phyloP scores from a whole-genome alignment of 2,329 filamentous ascomycete genomes.

The Thelonectria blattea region DNA sequence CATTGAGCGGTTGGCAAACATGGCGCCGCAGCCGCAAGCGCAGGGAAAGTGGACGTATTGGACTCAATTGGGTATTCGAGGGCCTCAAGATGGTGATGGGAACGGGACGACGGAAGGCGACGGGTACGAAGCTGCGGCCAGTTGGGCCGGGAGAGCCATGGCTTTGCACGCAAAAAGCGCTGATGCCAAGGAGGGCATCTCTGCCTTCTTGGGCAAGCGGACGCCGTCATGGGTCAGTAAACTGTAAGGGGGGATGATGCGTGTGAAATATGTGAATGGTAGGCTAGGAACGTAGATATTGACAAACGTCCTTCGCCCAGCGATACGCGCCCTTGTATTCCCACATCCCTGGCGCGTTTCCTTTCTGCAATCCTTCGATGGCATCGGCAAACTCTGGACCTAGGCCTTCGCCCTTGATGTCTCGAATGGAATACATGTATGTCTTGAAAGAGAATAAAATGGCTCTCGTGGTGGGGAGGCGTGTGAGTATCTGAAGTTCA shows the following conservation, averaged over 20 bases:
- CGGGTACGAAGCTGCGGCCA: conserved; percentile 28
- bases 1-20: conserved; percentile 13
- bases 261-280: background rate
- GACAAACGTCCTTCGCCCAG: conserved; percentile 55
- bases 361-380: conserved; percentile 55
- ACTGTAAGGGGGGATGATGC: background rate
- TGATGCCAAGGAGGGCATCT: conserved; percentile 32
- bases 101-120: conserved; percentile 16
- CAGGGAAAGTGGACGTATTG: conserved; percentile 37
- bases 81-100: background rate
- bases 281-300: conserved; percentile 48
- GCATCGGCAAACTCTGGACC: conserved; percentile 56
- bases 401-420: conserved; percentile 55
- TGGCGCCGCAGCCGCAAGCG: conserved; percentile 30
- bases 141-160: conserved; percentile 35
- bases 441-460: conserved; percentile 63
- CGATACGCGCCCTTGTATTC: conserved; percentile 55
- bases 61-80: conserved; percentile 29
- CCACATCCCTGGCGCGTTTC: conserved; percentile 61
- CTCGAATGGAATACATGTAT: conserved; percentile 54
- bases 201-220: conserved; percentile 32
- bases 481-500: conserved; percentile 58
- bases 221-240: conserved; percentile 23
- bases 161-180: conserved; percentile 33
- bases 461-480: conserved; percentile 53